Percentiles rank a stretch among this genome's conserved stretches.
These are phyloP conservation scores for Boletus reticuloceps DNA, from an alignment of 768 basidiomycete species.

Conservation along the genomic window DNA sequence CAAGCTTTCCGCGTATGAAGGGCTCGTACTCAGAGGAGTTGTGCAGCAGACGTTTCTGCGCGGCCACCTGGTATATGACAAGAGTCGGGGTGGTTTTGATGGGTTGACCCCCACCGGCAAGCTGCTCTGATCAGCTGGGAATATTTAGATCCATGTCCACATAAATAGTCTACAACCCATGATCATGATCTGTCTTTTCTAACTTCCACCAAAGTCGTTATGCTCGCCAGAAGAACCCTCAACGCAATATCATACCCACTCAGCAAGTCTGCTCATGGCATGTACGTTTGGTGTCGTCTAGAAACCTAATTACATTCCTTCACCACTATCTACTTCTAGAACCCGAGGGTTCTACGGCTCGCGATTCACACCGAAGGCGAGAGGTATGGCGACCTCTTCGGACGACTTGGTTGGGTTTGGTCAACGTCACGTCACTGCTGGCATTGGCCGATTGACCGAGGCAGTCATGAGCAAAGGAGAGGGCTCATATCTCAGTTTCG, in stretches of 20 bases:
- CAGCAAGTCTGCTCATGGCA: not conserved
- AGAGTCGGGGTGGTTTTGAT: slow-evolving; percentile 33
- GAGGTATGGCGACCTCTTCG: slow-evolving; percentile 22
- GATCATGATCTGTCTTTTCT: no score
- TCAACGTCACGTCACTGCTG: slow-evolving; percentile 44
- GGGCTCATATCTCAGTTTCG: slow-evolving; percentile 70
- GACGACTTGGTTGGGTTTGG: slow-evolving; percentile 35
- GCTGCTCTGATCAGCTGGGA: slow-evolving; percentile 18
- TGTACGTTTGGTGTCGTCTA: slow-evolving; percentile 13
- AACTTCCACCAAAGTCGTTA: not conserved
- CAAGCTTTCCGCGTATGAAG: slow-evolving; percentile 88
- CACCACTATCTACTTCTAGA: slow-evolving; percentile 2
- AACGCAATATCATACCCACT: not conserved
- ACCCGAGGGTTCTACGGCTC: not conserved
- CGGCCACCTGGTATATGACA: slow-evolving; percentile 65
- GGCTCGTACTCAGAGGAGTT: slow-evolving; percentile 63
- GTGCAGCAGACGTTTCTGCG: slow-evolving; percentile 81
- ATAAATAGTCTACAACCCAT: no score
- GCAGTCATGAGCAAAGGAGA: slow-evolving; percentile 65
- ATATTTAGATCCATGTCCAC: not conserved
- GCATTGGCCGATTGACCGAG: slow-evolving; percentile 40
- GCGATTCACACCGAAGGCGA: slow-evolving; percentile 1
- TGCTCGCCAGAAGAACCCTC: slow-evolving; percentile 13
- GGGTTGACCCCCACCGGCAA: slow-evolving; percentile 35
- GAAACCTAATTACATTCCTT: not conserved